Evolutionary conservation across 108 stramenopile genomes (phyloP).

Genomic region (Cyclotella choctawhatcheeana): DNA sequence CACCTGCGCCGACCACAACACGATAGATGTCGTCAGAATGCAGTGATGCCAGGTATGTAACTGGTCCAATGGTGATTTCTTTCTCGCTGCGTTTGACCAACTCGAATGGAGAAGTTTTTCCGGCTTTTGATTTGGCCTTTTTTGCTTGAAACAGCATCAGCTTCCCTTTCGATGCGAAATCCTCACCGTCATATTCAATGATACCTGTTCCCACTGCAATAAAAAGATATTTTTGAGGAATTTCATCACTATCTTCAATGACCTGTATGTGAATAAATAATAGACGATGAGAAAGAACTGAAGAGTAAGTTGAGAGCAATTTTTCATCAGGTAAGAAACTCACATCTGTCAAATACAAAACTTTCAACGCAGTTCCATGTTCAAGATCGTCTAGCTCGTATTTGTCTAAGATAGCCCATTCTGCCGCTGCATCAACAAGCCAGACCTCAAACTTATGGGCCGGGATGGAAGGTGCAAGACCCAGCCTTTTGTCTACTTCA

Average conservation of each 20-base stretch:
- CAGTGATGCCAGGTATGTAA: conserved; percentile 79
- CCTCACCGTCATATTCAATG: conserved; percentile 82
- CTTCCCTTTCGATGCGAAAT: conserved; percentile 78
- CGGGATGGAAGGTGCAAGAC: conserved; percentile 75
- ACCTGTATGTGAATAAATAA: too few relatives aligned
- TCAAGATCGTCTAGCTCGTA: conserved; percentile 79
- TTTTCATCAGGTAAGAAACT: too few relatives aligned
- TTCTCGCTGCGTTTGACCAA: conserved; percentile 76
- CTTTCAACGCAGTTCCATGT: conserved; percentile 76
- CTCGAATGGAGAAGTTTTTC: conserved; percentile 42
- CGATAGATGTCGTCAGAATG: conserved; percentile 69
- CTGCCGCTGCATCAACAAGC: conserved; percentile 83
- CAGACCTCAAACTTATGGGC: conserved; percentile 73
- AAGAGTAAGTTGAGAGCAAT: too few relatives aligned
- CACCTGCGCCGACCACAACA: conserved; percentile 82
- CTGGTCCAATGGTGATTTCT: conserved; percentile 83
- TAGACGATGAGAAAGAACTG: too few relatives aligned
- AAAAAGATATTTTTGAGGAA: conserved; percentile 55
- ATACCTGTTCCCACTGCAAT: conserved; percentile 78
- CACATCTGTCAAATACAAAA: conserved; percentile 75
- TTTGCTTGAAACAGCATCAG: conserved; percentile 70
- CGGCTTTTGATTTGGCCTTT: conserved; percentile 38
- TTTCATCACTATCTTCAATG: conserved; percentile 66
- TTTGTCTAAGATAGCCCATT: conserved; percentile 82
- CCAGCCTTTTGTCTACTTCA: conserved; percentile 66